Percentiles rank a stretch among this genome's conserved stretches.
phyloP scores from a whole-genome alignment of 2,329 filamentous ascomycete species.

The Sclerotiophoma versabilis region DNA sequence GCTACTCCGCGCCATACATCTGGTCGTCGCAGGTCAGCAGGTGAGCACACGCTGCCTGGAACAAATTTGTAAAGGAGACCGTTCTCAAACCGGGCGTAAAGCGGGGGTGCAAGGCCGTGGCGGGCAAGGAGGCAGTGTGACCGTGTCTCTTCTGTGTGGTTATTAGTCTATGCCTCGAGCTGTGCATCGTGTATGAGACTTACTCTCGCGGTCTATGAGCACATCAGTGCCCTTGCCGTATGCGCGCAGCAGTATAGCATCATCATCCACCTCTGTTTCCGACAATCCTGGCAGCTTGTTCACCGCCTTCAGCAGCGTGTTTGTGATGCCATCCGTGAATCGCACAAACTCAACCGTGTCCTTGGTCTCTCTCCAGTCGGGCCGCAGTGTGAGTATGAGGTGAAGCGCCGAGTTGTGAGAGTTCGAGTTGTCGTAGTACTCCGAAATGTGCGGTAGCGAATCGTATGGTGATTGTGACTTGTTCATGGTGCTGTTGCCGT shows the following conservation, averaged over 20 bases:
- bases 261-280: constrained; percentile 78
- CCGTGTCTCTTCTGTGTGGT: constrained; percentile 62
- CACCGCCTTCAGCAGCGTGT: constrained; percentile 83
- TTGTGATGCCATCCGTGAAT: constrained; percentile 98
- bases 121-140: constrained; percentile 87
- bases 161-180: background rate
- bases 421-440: constrained; percentile 79
- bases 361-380: constrained; percentile 78
- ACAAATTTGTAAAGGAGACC: constrained; percentile 95
- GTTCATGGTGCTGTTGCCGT: constrained; percentile 27
- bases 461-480: constrained; percentile 41
- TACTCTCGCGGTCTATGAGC: constrained; percentile 93
- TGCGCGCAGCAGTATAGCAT: constrained; percentile 87
- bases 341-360: constrained; percentile 83
- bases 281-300: constrained; percentile 73
- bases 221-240: constrained; percentile 95
- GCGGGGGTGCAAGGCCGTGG: constrained; percentile 80
- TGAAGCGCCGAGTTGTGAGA: constrained; percentile 79
- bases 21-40: constrained; percentile 78
- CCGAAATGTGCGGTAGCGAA: constrained; percentile 66
- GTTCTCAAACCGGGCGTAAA: constrained; percentile 93
- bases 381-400: constrained; percentile 79
- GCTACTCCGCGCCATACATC: constrained; percentile 85
- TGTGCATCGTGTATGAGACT: constrained; percentile 38
- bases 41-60: constrained; percentile 77